Base-by-base conservation (phyloP, 2,329 filamentous ascomycete genomes). In the Chrysoporthe deuterocubensis region DNA sequence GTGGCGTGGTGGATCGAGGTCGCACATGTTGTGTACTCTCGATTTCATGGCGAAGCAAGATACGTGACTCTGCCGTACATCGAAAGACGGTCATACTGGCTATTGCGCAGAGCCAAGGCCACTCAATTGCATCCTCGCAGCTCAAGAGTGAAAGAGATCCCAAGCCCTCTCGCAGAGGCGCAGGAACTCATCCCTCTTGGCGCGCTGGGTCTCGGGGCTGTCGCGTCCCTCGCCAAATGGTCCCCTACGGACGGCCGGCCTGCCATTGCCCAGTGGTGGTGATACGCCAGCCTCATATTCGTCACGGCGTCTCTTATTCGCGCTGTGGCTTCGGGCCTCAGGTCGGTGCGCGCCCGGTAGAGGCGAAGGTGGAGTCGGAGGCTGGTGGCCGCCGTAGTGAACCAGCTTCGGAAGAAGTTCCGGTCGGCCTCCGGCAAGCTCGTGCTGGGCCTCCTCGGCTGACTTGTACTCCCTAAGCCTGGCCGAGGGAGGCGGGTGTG, bases 281-380 rank as follows among this genome's bases (percentile, higher is more conserved):
- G 91, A 97, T 68, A 89, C 91, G 66, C 94, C 94, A 65, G 97
- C 94, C 78, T 98, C 96, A 76, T 97, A 98, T 81, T 98, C 96
- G 69, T 92, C 93, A 66, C 96, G 88, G 71, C 96, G 89, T 79
- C 95, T 87, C 78, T 93, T 90, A 46, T 61, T 67, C 42, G 65
- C 60, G 77, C 84, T 87, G 72, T 85, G 84, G 74, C 87, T 89
- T 76, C 86, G 86, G 71, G 82, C 79, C 71, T 89, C 85, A 70
- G 76, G 80, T 72, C 77, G 79, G 68, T 74, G 75, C 62, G 73
- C 73, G 65, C 84, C 84, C 66, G 89, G 84, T 76, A 90, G 85
- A 16, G 91, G 93, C 57, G 93, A 96, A 4, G 94, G 94, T 46
- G 95, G 94, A 2, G 94, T 97, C 3, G 94, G 94, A 52, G 95